Evolutionary conservation across 345 rosid species (phyloP), one percentile per base, ranked within the genome.

Genomic region (Syzygium oleosum): DNA sequence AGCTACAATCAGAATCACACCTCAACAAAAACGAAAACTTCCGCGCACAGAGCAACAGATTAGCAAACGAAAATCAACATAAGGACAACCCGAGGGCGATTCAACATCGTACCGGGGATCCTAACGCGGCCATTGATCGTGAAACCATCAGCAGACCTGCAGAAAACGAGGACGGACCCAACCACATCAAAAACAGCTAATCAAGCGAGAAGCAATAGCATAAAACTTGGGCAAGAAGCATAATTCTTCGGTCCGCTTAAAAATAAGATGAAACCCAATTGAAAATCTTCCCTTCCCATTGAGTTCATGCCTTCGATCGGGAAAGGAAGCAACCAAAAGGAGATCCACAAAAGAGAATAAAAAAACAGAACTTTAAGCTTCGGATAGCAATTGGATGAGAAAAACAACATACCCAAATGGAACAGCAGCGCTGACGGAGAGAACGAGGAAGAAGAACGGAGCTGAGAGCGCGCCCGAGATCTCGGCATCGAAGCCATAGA

Each of bases 51-150:
- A 2, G 46, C 77, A 85, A 83, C 68, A 21, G 21, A 27, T 51
- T 52, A 23, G 53, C 58, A 34, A 51, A 51, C 56, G 22, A 22
- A 19, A 83, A 56, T 54, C 87, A n/a, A 13, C 27, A 7, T 43
- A 27, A 84, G 51, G 59, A 34, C 73, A 84, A 22, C 38, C 25
- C 59, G 31, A 73, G 23, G 83, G 83, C 22, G 46, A 73, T 10
- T 41, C 27, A 0, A 0, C 49, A 38, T 38, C 91, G 6, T 90
- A 96, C 99, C 94, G 14, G 92, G 94, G 83, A 96, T 87, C 93
- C 91, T 95, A 51, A 98, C 98, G 86, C 98, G 95, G 86, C 99
- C 99, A 34, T 91, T 95, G 84, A 98, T 94, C 21, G 93, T 87
- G 93, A 90, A 91, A 54, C 97, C 96, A 88, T 96, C 98, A 22